phyloP scores from a whole-genome alignment of 140 eudicot species.

The Senecio squalidus region DNA sequence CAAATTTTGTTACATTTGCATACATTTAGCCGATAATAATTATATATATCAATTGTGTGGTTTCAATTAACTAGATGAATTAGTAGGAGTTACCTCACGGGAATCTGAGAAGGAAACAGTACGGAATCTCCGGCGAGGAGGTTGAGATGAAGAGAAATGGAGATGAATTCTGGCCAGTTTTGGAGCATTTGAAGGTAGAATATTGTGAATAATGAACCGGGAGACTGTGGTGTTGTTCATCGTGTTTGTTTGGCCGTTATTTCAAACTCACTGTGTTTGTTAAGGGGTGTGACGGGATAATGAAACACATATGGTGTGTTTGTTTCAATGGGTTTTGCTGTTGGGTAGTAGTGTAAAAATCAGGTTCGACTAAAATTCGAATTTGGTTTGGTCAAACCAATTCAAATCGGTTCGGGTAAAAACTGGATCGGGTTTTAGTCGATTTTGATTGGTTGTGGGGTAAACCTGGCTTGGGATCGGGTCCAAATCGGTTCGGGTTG shows the following conservation, averaged over 20 bases:
- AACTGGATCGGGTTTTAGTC: no score
- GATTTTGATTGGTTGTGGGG: no score
- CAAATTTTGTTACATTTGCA: no score
- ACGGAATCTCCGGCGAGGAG: slow-evolving; percentile 23
- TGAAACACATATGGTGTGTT: background rate
- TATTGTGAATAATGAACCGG: slow-evolving; percentile 26
- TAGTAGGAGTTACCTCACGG: slow-evolving; percentile 28
- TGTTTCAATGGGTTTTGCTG: no score
- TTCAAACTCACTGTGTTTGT: background rate
- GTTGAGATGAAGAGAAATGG: slow-evolving; percentile 11
- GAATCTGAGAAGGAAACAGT: slow-evolving; percentile 39
- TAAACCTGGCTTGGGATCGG: no score
- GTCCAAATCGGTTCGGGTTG: no score
- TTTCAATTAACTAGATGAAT: no score
- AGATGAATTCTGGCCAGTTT: slow-evolving; percentile 8
- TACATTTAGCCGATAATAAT: background rate
- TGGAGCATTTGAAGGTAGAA: slow-evolving; percentile 23
- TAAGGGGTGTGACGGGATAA: background rate
- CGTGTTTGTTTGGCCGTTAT: slow-evolving; percentile 7
- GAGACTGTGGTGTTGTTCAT: slow-evolving; percentile 26
- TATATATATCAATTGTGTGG: no score
- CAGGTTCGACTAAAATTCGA: no score
- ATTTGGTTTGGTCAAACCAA: no score
- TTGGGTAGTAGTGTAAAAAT: no score
- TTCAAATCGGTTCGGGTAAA: no score